Percentiles rank a stretch among this genome's conserved stretches.
phyloP scores from a whole-genome alignment of 345 rosid genomes.

The Brassica incana region DNA sequence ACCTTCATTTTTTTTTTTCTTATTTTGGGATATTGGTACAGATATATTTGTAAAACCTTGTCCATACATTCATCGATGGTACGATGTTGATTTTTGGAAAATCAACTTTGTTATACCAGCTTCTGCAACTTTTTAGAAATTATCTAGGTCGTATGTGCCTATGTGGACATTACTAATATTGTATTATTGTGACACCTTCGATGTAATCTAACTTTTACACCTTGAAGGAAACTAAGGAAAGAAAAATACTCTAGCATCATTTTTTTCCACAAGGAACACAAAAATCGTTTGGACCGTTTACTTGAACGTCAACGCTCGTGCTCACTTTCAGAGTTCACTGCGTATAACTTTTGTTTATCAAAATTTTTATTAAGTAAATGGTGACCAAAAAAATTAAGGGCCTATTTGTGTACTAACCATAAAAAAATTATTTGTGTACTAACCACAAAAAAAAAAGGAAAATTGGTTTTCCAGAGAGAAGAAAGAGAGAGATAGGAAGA shows the following conservation, averaged over 20 bases:
- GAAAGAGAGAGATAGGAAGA: too few species aligned
- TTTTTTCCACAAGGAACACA: slow-evolving; percentile 6
- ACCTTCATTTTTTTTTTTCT: background rate
- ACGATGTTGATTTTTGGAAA: slow-evolving; percentile 10
- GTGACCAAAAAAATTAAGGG: background rate
- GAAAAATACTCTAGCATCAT: background rate
- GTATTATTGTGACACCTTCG: background rate
- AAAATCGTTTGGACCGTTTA: slow-evolving; percentile 32
- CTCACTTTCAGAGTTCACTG: background rate
- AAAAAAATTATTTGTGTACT: too few species aligned
- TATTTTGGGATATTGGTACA: background rate
- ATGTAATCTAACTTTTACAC: background rate
- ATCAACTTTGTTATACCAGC: slow-evolving; percentile 8
- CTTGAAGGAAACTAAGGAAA: background rate
- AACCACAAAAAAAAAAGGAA: too few species aligned
- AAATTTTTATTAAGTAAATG: background rate
- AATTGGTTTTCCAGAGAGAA: too few species aligned
- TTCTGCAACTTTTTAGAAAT: slow-evolving; percentile 4
- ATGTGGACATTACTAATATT: background rate
- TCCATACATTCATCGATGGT: background rate
- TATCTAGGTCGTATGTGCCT: background rate
- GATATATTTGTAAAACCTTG: background rate
- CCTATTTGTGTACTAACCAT: too few species aligned
- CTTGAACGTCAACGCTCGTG: slow-evolving; percentile 37
- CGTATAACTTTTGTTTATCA: slow-evolving; percentile 10